phyloP scores from a whole-genome alignment of 371 early-diverging fungal genomes.

The Blakeslea trispora region DNA sequence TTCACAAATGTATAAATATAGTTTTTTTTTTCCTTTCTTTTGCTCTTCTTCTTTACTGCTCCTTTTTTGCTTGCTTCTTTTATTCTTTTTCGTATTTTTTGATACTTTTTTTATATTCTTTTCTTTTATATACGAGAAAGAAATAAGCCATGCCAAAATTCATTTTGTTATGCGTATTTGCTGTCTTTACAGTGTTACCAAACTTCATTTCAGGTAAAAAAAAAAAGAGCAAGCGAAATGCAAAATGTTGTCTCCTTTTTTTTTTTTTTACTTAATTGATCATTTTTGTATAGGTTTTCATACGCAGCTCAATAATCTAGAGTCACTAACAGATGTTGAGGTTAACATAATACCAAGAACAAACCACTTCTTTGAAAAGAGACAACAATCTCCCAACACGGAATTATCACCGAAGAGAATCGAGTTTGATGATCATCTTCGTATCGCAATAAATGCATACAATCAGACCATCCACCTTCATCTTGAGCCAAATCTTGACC shows the following conservation, averaged over 20 bases:
- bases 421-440: slow-evolving; percentile 9
- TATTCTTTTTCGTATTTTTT: neutral
- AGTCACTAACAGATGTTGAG: slow-evolving; percentile 6
- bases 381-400: slow-evolving; percentile 11
- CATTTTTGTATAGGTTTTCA: neutral
- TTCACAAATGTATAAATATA: too few species aligned
- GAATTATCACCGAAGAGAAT: slow-evolving; percentile 3
- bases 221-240: too few species aligned
- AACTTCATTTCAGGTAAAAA: slow-evolving; percentile 1
- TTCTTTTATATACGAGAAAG: neutral
- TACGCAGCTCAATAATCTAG: slow-evolving; percentile 8
- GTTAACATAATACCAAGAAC: slow-evolving; percentile 21
- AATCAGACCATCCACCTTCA: slow-evolving; percentile 58
- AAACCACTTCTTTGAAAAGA: slow-evolving; percentile 12
- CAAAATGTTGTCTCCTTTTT: neutral
- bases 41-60: neutral
- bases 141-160: neutral
- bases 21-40: neutral
- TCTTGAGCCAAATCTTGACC: slow-evolving; percentile 71
- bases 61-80: neutral
- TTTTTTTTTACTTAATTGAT: too few species aligned
- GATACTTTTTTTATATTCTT: neutral
- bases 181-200: neutral
- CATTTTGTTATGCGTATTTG: neutral
- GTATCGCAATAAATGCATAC: slow-evolving; percentile 18